Evolutionary conservation across 768 basidiomycete genomes (phyloP).

Genomic region (Termitomyces sp.): DNA sequence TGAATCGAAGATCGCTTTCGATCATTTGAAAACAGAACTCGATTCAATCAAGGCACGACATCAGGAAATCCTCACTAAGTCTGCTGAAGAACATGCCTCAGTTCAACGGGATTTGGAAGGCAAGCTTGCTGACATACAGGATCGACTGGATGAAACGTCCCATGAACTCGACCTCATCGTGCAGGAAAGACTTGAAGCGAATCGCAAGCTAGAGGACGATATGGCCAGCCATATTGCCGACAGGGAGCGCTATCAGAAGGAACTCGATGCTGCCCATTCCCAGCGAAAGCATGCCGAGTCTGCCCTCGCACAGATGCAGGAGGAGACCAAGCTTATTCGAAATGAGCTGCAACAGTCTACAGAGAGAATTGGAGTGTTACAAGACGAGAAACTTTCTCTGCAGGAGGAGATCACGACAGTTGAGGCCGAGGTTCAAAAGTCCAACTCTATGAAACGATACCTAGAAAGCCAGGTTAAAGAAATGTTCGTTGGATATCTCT

Average conservation of each 20-base stretch:
- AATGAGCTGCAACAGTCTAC: conserved; percentile 37
- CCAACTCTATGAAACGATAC: conserved; percentile 52
- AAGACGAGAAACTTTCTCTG: conserved; percentile 45
- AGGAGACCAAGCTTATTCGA: conserved; percentile 28
- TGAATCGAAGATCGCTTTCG: conserved; percentile 9
- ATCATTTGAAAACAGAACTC: conserved; percentile 13
- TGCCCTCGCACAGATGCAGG: conserved; percentile 26
- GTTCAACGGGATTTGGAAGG: conserved; percentile 25
- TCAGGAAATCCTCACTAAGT: conserved; percentile 20
- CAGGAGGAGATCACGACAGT: conserved; percentile 54
- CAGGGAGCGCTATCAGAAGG: conserved; percentile 24
- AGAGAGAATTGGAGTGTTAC: conserved; percentile 26
- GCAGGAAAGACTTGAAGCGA: conserved; percentile 32
- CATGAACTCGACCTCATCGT: conserved; percentile 31
- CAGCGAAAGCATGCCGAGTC: conserved; percentile 25
- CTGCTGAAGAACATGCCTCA: conserved; percentile 21
- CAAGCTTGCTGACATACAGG: conserved; percentile 28
- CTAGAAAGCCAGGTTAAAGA: conserved; percentile 62
- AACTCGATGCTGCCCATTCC: conserved; percentile 23
- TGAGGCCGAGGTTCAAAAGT: conserved; percentile 62
- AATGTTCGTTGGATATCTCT: conserved; percentile 33
- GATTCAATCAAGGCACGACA: conserved; percentile 22
- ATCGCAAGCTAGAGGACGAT: conserved; percentile 32
- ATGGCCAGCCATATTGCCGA: conserved; percentile 25
- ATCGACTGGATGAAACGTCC: conserved; percentile 28